phyloP scores from a whole-genome alignment of 495 filamentous ascomycete genomes.

The Delitschia confertaspora region DNA sequence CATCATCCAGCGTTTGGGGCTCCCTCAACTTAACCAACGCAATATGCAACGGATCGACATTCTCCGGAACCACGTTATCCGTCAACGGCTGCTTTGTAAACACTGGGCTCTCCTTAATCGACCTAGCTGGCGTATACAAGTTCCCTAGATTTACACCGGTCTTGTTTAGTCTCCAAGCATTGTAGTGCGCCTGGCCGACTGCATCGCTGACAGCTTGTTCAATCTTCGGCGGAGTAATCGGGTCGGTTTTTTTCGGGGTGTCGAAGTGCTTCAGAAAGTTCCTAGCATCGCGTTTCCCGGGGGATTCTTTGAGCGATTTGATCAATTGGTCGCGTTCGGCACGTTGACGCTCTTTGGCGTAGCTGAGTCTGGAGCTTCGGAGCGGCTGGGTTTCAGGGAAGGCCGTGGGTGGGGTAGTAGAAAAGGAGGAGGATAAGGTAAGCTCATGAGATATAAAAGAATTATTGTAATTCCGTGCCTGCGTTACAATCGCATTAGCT shows the following conservation, averaged over 20 bases:
- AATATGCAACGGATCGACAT: conserved; percentile 55
- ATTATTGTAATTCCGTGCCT: background rate
- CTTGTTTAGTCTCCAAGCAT: conserved; percentile 16
- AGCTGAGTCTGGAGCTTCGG: conserved; percentile 3
- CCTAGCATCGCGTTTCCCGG: conserved; percentile 22
- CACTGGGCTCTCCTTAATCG: conserved; percentile 54
- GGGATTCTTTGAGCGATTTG: conserved; percentile 19
- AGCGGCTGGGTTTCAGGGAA: conserved; percentile 1
- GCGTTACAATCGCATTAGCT: background rate
- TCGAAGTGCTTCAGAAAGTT: conserved; percentile 27
- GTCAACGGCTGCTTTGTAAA: conserved; percentile 42
- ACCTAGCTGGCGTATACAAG: conserved; percentile 50
- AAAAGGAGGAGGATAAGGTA: conserved; percentile 1
- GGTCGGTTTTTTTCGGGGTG: conserved; percentile 1
- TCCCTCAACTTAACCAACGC: conserved; percentile 77
- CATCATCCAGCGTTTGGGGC: conserved; percentile 59
- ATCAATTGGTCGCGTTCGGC: conserved; percentile 25
- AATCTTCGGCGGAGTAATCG: background rate
- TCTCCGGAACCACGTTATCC: conserved; percentile 4
- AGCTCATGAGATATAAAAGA: background rate
- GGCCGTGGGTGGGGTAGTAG: background rate
- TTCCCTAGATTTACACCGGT: conserved; percentile 52
- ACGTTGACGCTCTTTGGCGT: conserved; percentile 20
- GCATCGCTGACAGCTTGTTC: conserved; percentile 9
- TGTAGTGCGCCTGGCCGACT: conserved; percentile 14